Evolutionary conservation across 2,329 filamentous ascomycete genomes (phyloP).

Genomic region (Aspergillus japonicus): DNA sequence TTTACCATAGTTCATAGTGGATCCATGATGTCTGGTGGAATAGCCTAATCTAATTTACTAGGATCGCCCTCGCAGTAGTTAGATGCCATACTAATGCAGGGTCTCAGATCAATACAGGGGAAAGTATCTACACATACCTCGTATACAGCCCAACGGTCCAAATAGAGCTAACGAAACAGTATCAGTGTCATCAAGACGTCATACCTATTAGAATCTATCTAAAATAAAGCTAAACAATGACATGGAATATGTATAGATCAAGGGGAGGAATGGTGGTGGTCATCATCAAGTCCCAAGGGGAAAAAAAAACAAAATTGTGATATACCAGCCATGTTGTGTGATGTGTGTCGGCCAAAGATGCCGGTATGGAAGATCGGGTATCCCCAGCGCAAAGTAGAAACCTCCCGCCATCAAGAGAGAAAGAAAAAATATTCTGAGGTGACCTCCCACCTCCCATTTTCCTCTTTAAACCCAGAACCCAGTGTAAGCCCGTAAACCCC

Average conservation of each 20-base stretch:
- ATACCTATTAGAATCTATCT: constrained; percentile 9
- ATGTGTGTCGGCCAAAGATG: not conserved
- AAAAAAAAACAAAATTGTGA: not conserved
- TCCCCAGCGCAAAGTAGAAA: not conserved
- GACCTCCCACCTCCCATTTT: not conserved
- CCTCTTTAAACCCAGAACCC: not conserved
- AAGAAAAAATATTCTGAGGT: not conserved
- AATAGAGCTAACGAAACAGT: not conserved
- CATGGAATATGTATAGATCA: constrained; percentile 7
- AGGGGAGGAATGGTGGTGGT: not conserved
- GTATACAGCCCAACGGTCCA: not conserved
- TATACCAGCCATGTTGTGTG: not conserved
- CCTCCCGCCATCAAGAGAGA: not conserved
- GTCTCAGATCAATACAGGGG: not conserved
- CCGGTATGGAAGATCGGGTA: not conserved
- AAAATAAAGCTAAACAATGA: not conserved
- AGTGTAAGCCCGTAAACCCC: not conserved
- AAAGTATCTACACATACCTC: no score
- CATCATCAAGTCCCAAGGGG: not conserved
- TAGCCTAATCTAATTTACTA: not conserved
- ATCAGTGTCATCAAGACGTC: constrained; percentile 4
- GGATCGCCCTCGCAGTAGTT: no score
- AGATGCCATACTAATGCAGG: not conserved
- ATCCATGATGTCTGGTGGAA: no score
- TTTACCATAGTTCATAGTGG: no score